These are phyloP conservation scores for Podaxis sp. DNA, from an alignment of 768 basidiomycete genomes.

Conservation along the genomic window DNA sequence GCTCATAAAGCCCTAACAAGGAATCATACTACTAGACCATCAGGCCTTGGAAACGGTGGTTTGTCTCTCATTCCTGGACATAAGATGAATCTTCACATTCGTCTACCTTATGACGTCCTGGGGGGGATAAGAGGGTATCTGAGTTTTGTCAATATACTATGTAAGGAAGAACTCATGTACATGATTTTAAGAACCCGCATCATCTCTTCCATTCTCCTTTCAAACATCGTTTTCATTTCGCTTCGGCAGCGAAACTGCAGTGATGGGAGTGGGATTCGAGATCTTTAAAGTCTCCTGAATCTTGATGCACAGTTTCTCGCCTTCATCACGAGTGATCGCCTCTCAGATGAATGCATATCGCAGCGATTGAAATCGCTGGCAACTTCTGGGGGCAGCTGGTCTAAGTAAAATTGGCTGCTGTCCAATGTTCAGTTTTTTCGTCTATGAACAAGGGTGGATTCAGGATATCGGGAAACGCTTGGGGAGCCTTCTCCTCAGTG, in stretches of 20 bases:
- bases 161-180: background rate
- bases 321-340: background rate
- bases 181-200: background rate
- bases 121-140: background rate
- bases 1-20: slow-evolving; percentile 46
- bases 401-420: background rate
- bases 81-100: background rate
- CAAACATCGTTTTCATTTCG: background rate
- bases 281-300: slow-evolving; percentile 1
- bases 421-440: background rate
- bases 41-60: slow-evolving; percentile 1
- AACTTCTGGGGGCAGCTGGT: background rate
- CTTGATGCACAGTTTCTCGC: background rate
- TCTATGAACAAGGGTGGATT: background rate
- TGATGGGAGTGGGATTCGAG: slow-evolving; percentile 6
- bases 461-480: slow-evolving; percentile 2
- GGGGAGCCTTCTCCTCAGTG: slow-evolving; percentile 1
- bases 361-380: background rate
- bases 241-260: background rate
- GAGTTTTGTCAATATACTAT: slow-evolving; percentile 8
- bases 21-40: slow-evolving; percentile 61
- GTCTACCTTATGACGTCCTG: background rate
- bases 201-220: background rate
- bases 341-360: background rate
- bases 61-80: background rate